Evolutionary conservation across 176 grass and related monocot species (phyloP), one percentile per base, ranked within the genome.

Genomic region (Bromus sterilis): DNA sequence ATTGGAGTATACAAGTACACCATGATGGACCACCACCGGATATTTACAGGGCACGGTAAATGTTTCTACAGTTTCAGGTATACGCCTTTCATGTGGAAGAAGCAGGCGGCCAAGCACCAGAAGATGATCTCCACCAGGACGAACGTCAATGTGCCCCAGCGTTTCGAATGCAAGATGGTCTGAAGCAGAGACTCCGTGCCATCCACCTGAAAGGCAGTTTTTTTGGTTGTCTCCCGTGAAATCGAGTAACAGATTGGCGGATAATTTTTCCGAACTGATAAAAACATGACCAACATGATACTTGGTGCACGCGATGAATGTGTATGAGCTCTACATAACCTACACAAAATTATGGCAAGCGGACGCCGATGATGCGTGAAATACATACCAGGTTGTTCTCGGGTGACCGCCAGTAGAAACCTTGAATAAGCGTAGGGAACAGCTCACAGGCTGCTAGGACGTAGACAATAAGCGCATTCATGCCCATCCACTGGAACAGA

Each of bases 401-500:
- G 11, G 84, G 90, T 68, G 89, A 99, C 9, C 28, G 60, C 93
- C 96, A 95, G 90, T 93, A 91, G 77, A 95, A 99, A 18, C 96
- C 93, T 83, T 99, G 90, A 69, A 93, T 16, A 85, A 91, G 79
- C n/a, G 87, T 41, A 44, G 93, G 88, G 78, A 99, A 91, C 23
- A 99, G 36, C 80, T 95, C 93, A 44, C 79, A 86, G 25, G 96
- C 93, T 78, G 93, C 93, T 48, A 99, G 84, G 85, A 99, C 66
- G 66, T 88, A 99, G 62, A 95, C 90, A 82, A 93, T 82, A 60
- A 99, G 91, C 10, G 89, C 96, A 71, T 99, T 95, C 96, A 99
- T 91, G 75, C 93, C 89, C 91, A 93, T 91, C 96, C 96, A 95
- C 66, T 95, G 90, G 84, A 99, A 93, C 65, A 99, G 73, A 58